These are phyloP conservation scores for Trametes versicolor DNA, from an alignment of 1,284 basidiomycete genomes.

Conservation along the genomic window DNA sequence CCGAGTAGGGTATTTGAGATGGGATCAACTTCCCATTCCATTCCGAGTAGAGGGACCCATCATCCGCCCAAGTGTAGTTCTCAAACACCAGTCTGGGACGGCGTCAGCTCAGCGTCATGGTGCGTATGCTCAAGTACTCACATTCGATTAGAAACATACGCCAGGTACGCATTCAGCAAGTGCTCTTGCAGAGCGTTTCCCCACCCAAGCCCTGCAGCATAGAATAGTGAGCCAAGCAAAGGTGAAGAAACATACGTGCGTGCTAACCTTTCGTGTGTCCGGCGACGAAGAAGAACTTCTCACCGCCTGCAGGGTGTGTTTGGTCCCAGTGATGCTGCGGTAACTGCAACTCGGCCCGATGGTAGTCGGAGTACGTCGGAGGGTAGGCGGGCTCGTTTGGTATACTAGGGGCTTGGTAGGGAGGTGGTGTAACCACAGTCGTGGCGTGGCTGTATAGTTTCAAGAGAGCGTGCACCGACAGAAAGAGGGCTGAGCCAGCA, in stretches of 20 bases:
- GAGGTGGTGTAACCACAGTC: background rate
- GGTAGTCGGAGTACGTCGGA: slow-evolving; percentile 16
- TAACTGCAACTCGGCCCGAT: slow-evolving; percentile 10
- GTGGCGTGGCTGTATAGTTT: background rate
- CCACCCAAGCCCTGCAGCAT: slow-evolving; percentile 46
- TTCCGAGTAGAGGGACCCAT: slow-evolving; percentile 31
- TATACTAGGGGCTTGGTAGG: background rate
- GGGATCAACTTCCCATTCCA: slow-evolving; percentile 57
- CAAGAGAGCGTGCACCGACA: background rate
- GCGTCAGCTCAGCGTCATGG: background rate
- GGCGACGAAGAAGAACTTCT: slow-evolving; percentile 23
- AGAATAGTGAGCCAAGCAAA: too few relatives aligned
- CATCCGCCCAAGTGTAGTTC: slow-evolving; percentile 64
- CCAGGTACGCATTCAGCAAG: slow-evolving; percentile 57
- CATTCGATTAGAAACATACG: slow-evolving; percentile 53
- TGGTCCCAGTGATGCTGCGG: slow-evolving; percentile 22
- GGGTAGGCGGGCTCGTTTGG: background rate
- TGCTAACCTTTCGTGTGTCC: slow-evolving; percentile 15
- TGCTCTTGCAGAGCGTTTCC: slow-evolving; percentile 66
- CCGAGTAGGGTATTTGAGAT: slow-evolving; percentile 64
- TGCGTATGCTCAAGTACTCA: slow-evolving; percentile 40
- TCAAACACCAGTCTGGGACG: slow-evolving; percentile 61
- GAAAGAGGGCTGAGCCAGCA: background rate
- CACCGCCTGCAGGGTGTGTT: background rate
- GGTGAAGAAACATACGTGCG: background rate